Evolutionary conservation across 352 stramenopile genomes (phyloP).

Genomic region (Chrysophaeum taylorii): DNA sequence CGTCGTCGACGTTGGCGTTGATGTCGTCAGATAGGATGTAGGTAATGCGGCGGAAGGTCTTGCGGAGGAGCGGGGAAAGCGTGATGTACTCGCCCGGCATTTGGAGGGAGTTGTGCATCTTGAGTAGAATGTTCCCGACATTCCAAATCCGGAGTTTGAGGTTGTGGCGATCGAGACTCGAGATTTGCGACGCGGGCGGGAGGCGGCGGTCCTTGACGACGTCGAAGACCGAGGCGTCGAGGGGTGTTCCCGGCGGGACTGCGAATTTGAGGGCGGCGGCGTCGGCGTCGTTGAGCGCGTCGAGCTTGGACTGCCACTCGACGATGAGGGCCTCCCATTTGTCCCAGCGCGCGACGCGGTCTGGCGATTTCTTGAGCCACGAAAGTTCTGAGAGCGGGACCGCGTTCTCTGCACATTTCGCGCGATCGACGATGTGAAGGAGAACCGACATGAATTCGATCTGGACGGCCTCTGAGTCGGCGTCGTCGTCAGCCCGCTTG

Average conservation of each 20-base stretch:
- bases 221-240: constrained; percentile 70
- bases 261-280: constrained; percentile 48
- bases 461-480: constrained; percentile 39
- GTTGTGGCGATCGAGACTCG: constrained; percentile 64
- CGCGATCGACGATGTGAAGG: constrained; percentile 51
- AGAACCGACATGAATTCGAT: constrained; percentile 54
- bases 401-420: constrained; percentile 38
- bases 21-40: constrained; percentile 69
- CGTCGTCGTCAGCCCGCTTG: constrained; percentile 47
- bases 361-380: not conserved
- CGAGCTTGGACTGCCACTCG: constrained; percentile 58
- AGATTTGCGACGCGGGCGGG: constrained; percentile 57
- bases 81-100: constrained; percentile 64
- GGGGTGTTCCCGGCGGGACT: constrained; percentile 52
- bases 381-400: constrained; percentile 40
- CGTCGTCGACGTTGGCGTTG: constrained; percentile 7
- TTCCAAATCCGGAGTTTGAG: constrained; percentile 72
- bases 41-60: constrained; percentile 76
- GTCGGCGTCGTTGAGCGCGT: constrained; percentile 49
- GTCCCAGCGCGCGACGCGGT: constrained; percentile 20
- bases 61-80: constrained; percentile 71
- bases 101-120: constrained; percentile 77
- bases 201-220: constrained; percentile 61
- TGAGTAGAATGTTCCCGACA: constrained; percentile 62
- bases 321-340: constrained; percentile 51